Percentiles rank a stretch among this genome's conserved stretches.
Evolutionary conservation across 495 filamentous ascomycete genomes (phyloP).

Genomic region (Diplogelasinospora grovesii): DNA sequence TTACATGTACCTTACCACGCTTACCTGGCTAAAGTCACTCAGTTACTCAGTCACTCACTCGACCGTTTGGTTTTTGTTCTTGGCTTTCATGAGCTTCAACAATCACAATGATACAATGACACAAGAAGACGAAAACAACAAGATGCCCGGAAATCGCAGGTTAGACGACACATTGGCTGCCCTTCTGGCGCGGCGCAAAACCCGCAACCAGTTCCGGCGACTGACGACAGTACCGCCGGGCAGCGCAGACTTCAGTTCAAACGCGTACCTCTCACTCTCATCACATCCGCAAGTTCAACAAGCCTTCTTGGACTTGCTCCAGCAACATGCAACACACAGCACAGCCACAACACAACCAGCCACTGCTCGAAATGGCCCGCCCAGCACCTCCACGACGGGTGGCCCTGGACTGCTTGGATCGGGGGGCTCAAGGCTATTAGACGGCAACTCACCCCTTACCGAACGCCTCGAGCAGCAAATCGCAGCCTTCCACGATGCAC

Average conservation of each 20-base stretch:
- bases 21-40: too few species aligned
- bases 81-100: too few species aligned
- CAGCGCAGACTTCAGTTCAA: constrained; percentile 55
- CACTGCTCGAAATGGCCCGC: too few species aligned
- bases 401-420: constrained; percentile 36
- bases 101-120: too few species aligned
- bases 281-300: constrained; percentile 31
- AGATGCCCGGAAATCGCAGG: too few species aligned
- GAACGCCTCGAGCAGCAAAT: constrained; percentile 59
- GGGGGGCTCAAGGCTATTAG: constrained; percentile 55
- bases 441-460: constrained; percentile 63
- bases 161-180: constrained; percentile 18
- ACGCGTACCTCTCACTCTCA: constrained; percentile 56
- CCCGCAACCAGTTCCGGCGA: constrained; percentile 28
- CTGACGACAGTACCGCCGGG: constrained; percentile 34
- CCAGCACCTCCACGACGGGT: too few species aligned
- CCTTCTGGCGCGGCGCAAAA: constrained; percentile 23
- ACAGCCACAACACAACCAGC: not conserved
- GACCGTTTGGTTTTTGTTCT: too few species aligned
- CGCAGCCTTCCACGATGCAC: constrained; percentile 59
- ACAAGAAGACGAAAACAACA: too few species aligned
- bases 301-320: constrained; percentile 40
- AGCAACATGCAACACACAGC: too few species aligned
- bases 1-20: too few species aligned
- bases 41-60: too few species aligned